Conservation (phyloP, 345 rosid species). For the Noccaea bulbosa region DNA sequence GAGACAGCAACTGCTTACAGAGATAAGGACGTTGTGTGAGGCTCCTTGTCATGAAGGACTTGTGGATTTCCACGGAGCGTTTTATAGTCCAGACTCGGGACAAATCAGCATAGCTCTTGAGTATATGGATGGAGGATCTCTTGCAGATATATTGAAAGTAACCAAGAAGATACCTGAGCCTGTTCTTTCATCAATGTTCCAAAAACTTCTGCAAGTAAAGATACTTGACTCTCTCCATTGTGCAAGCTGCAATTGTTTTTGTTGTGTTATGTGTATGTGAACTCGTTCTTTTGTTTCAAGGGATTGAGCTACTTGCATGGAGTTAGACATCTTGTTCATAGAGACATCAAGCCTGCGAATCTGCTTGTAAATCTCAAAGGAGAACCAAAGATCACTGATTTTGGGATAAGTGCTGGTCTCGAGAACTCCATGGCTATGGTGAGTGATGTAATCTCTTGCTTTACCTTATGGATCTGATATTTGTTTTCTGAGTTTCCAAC, state of each 20-base stretch:
- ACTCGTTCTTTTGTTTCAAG: conserved; percentile 43
- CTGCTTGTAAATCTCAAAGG: conserved; percentile 92
- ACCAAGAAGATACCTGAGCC: conserved; percentile 78
- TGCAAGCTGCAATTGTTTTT: conserved; percentile 14
- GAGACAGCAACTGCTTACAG: conserved; percentile 91
- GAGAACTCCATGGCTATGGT: conserved; percentile 98
- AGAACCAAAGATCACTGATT: conserved; percentile 94
- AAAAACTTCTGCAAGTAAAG: conserved; percentile 78
- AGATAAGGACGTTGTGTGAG: conserved; percentile 91
- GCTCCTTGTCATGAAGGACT: conserved; percentile 92
- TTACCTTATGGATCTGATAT: not conserved
- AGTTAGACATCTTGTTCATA: conserved; percentile 86
- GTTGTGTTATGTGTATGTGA: not conserved
- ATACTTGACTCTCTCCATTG: conserved; percentile 20
- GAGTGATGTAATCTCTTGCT: conserved; percentile 40
- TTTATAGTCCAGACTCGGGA: conserved; percentile 89
- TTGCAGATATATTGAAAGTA: conserved; percentile 77
- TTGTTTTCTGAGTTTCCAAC: conserved; percentile 24
- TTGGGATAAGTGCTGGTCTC: conserved; percentile 96
- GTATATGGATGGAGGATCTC: conserved; percentile 96
- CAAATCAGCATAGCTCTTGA: conserved; percentile 97
- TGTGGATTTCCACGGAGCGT: conserved; percentile 96
- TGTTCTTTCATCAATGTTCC: conserved; percentile 83
- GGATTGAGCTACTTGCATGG: conserved; percentile 93
- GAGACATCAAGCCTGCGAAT: conserved; percentile 98